Percentiles rank a stretch among this genome's conserved stretches.
phyloP scores from a whole-genome alignment of 495 filamentous ascomycete genomes.

The Penicillium malachiteum region DNA sequence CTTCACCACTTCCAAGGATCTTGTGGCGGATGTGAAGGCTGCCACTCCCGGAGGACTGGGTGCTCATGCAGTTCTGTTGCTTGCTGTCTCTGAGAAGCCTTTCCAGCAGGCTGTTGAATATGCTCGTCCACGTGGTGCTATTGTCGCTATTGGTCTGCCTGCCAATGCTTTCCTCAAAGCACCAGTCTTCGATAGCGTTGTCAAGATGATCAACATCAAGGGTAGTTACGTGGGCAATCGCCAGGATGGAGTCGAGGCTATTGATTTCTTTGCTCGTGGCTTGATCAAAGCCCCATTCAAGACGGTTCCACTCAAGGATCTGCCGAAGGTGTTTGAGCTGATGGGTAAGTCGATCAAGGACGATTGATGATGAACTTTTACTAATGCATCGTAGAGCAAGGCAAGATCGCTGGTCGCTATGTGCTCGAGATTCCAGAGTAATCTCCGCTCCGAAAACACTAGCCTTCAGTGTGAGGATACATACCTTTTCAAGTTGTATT shows the following conservation, averaged over 20 bases:
- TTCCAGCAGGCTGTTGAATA: constrained; percentile 93
- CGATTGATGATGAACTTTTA: neutral
- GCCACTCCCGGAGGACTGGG: constrained; percentile 76
- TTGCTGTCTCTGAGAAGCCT: constrained; percentile 83
- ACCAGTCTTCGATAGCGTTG: constrained; percentile 81
- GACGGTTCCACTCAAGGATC: constrained; percentile 71
- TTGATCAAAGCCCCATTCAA: constrained; percentile 86
- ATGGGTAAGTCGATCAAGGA: constrained; percentile 48
- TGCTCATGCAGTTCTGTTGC: constrained; percentile 81
- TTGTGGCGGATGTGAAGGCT: constrained; percentile 80
- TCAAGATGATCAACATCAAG: constrained; percentile 89
- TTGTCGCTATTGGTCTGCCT: constrained; percentile 85
- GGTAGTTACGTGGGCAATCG: constrained; percentile 91
- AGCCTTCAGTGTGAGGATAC: too few species aligned
- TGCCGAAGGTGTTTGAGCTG: constrained; percentile 72
- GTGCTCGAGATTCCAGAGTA: constrained; percentile 72
- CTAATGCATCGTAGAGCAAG: constrained; percentile 45
- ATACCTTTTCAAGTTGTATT: too few species aligned
- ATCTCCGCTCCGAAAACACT: neutral
- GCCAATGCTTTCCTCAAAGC: constrained; percentile 74
- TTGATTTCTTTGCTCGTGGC: constrained; percentile 83
- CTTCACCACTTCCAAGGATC: constrained; percentile 67
- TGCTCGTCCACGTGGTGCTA: constrained; percentile 72
- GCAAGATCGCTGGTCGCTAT: constrained; percentile 83
- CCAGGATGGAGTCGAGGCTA: constrained; percentile 77